Conservation (phyloP, 2,329 filamentous ascomycete species). For the Colletotrichum theobromicola region DNA sequence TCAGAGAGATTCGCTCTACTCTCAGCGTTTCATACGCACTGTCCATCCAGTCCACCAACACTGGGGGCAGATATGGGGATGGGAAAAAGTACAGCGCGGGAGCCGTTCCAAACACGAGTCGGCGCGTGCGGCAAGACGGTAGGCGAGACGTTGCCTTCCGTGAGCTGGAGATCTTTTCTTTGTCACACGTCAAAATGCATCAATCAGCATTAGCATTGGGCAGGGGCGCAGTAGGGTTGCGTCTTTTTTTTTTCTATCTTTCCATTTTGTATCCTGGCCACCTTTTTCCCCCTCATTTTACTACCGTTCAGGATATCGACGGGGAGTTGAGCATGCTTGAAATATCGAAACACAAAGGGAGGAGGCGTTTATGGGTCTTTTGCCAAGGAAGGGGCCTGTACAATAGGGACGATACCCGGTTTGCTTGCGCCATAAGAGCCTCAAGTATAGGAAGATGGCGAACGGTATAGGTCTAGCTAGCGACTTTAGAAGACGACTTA, state of each 20-base stretch:
- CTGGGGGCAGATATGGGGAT: conserved; percentile 10
- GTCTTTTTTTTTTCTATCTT: not conserved
- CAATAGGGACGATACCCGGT: conserved; percentile 22
- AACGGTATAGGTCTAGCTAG: not conserved
- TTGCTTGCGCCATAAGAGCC: conserved; percentile 9
- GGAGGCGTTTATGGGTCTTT: conserved; percentile 16
- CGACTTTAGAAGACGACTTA: not conserved
- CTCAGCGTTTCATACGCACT: conserved; percentile 4
- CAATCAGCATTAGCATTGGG: conserved; percentile 13
- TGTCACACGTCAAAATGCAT: not conserved
- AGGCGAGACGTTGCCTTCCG: not conserved
- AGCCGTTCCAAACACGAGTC: not conserved
- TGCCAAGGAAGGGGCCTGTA: conserved; percentile 16
- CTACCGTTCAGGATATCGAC: not conserved
- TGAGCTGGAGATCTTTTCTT: not conserved
- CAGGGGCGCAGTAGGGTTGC: conserved; percentile 9
- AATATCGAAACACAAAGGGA: not conserved
- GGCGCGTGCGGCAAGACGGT: not conserved
- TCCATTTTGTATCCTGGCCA: not conserved
- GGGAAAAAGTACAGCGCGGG: not conserved
- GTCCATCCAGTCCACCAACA: not conserved
- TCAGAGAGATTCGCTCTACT: conserved; percentile 1
- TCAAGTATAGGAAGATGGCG: conserved; percentile 7
- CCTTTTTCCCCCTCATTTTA: not conserved
- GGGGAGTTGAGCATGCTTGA: not conserved